Evolutionary conservation across 192 early-diverging fungal species (phyloP).

Genomic region (Gryganskiella cystojenkinii): DNA sequence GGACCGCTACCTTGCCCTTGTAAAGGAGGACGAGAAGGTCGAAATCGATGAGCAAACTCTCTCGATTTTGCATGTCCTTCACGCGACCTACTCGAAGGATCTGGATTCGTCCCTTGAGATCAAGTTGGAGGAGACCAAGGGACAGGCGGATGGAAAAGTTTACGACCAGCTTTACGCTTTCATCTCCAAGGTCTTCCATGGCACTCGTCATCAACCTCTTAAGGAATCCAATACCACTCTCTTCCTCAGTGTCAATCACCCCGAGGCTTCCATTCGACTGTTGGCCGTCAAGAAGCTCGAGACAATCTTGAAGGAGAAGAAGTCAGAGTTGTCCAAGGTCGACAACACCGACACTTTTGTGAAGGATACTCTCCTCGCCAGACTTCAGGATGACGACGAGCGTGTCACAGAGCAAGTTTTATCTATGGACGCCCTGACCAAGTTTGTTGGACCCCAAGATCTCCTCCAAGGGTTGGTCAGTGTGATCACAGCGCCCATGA

Average conservation of each 20-base stretch:
- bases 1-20: conserved; percentile 45
- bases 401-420: conserved; percentile 58
- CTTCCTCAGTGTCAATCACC: conserved; percentile 83
- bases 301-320: conserved; percentile 60
- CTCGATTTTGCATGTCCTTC: conserved; percentile 45
- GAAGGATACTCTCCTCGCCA: conserved; percentile 58
- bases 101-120: conserved; percentile 53
- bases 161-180: conserved; percentile 64
- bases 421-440: conserved; percentile 26
- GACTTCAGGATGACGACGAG: conserved; percentile 64
- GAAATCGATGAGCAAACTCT: conserved; percentile 28
- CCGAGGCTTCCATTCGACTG: conserved; percentile 74
- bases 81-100: conserved; percentile 56
- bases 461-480: conserved; percentile 40
- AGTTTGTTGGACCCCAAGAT: conserved; percentile 27
- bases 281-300: conserved; percentile 74
- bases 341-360: conserved; percentile 53
- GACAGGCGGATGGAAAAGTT: conserved; percentile 17
- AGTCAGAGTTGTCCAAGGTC: conserved; percentile 36
- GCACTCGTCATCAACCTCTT: conserved; percentile 67
- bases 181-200: conserved; percentile 63
- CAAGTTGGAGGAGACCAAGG: conserved; percentile 49
- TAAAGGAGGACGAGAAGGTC: conserved; percentile 11
- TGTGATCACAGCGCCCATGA: conserved; percentile 25
- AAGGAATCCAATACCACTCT: conserved; percentile 81